Percentiles rank a stretch among this genome's conserved stretches.
phyloP scores from a whole-genome alignment of 164 flowering plant species.

The Chimonanthus praecox region DNA sequence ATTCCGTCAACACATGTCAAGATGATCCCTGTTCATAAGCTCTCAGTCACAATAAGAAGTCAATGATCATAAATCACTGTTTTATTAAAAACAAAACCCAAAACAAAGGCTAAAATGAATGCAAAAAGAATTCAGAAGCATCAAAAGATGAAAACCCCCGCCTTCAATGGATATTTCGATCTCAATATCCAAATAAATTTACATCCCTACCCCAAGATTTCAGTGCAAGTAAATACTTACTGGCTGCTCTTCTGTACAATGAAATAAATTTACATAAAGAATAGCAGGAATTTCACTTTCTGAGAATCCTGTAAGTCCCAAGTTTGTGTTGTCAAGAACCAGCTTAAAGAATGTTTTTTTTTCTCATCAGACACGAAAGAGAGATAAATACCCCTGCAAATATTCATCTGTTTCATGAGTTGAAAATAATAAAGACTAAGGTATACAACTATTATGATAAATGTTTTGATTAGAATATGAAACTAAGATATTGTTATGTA shows the following conservation, averaged over 20 bases:
- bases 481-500: background rate
- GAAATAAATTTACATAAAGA: background rate
- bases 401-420: background rate
- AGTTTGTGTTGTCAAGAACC: background rate
- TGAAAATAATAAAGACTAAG: too few relatives aligned
- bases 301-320: background rate
- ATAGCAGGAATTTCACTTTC: background rate
- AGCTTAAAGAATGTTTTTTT: too few relatives aligned
- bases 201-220: background rate
- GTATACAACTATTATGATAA: background rate
- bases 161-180: background rate
- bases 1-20: background rate
- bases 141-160: background rate
- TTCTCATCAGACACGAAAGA: background rate
- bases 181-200: background rate
- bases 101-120: background rate
- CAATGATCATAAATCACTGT: background rate
- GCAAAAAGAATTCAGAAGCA: background rate
- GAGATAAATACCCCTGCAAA: background rate
- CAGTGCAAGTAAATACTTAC: background rate
- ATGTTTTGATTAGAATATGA: background rate
- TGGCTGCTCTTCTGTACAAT: background rate
- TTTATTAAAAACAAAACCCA: too few relatives aligned
- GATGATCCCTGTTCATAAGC: background rate
- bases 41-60: background rate